Percentiles rank a stretch among this genome's conserved stretches.
Conservation (phyloP, 2,329 filamentous ascomycete genomes). For the Aureobasidium musti region DNA sequence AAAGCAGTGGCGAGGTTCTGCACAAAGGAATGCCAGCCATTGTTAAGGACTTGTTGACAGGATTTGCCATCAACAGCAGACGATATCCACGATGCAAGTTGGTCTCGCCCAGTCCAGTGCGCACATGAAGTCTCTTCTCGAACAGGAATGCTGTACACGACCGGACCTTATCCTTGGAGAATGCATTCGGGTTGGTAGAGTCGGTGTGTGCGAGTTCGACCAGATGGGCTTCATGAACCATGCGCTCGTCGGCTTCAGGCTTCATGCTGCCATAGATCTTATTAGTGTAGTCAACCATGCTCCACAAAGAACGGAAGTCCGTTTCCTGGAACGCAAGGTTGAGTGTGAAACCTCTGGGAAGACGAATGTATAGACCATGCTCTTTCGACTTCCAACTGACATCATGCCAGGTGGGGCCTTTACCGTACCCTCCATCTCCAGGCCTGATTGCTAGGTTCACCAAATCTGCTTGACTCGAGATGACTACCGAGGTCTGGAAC, state of each 20-base stretch:
- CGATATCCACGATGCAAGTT: slow-evolving; percentile 77
- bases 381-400: slow-evolving; percentile 74
- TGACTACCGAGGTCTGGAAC: slow-evolving; percentile 68
- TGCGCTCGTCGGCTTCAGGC: slow-evolving; percentile 67
- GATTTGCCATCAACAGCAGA: slow-evolving; percentile 73
- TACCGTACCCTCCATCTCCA: slow-evolving; percentile 53
- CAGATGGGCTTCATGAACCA: slow-evolving; percentile 69
- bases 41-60: slow-evolving; percentile 74
- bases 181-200: slow-evolving; percentile 66
- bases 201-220: slow-evolving; percentile 81
- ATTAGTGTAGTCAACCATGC: slow-evolving; percentile 80
- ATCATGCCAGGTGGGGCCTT: slow-evolving; percentile 76
- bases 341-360: slow-evolving; percentile 75
- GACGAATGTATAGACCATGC: slow-evolving; percentile 64
- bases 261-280: slow-evolving; percentile 73
- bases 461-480: slow-evolving; percentile 77
- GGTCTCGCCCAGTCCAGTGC: slow-evolving; percentile 70
- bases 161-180: slow-evolving; percentile 72
- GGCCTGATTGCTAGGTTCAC: slow-evolving; percentile 72
- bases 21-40: slow-evolving; percentile 71
- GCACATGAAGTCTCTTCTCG: slow-evolving; percentile 67
- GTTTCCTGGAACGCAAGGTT: slow-evolving; percentile 69
- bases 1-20: slow-evolving; percentile 69
- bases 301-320: slow-evolving; percentile 79
- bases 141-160: slow-evolving; percentile 75